Evolutionary conservation across 108 stramenopile species (phyloP).

Genomic region (Discostella stelligeroides): DNA sequence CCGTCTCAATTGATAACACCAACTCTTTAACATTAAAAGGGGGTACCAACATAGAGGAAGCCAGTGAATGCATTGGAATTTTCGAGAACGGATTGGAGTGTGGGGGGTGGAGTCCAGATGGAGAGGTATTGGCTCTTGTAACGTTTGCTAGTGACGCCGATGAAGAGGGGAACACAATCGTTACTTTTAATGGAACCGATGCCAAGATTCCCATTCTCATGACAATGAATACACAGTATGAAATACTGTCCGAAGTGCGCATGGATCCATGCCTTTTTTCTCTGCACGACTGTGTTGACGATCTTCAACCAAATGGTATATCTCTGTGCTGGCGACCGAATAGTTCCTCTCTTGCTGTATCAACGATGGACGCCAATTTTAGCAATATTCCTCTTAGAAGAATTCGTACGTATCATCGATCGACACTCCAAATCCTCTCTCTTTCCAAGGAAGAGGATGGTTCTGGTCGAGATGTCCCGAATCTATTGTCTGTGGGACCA

Average conservation of each 20-base stretch:
- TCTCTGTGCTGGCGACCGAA: slow-evolving; percentile 81
- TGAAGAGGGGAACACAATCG: slow-evolving; percentile 41
- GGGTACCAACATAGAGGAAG: slow-evolving; percentile 52
- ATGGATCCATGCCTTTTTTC: slow-evolving; percentile 55
- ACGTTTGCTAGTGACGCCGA: slow-evolving; percentile 69
- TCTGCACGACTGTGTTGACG: slow-evolving; percentile 1
- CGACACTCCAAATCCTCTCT: slow-evolving; percentile 64
- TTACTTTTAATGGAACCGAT: slow-evolving; percentile 13
- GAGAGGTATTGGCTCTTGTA: slow-evolving; percentile 75
- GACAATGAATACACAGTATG: slow-evolving; percentile 84
- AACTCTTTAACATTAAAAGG: slow-evolving; percentile 57
- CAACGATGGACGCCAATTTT: slow-evolving; percentile 63
- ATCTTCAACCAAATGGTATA: slow-evolving; percentile 39
- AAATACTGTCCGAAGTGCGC: slow-evolving; percentile 75
- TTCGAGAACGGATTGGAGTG: slow-evolving; percentile 83
- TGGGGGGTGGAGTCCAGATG: slow-evolving; percentile 84
- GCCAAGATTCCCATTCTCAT: slow-evolving; percentile 63
- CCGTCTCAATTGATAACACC: slow-evolving; percentile 42
- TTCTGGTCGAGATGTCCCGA: slow-evolving; percentile 74
- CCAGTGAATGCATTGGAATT: slow-evolving; percentile 74
- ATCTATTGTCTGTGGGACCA: slow-evolving; percentile 51
- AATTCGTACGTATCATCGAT: slow-evolving; percentile 71
- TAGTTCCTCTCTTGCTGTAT: slow-evolving; percentile 70
- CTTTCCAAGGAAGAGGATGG: slow-evolving; percentile 85
- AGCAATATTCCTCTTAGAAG: slow-evolving; percentile 50